These are phyloP conservation scores for Yamadazyma conglobata DNA, from an alignment of 1,139 yeast species.

Conservation along the genomic window DNA sequence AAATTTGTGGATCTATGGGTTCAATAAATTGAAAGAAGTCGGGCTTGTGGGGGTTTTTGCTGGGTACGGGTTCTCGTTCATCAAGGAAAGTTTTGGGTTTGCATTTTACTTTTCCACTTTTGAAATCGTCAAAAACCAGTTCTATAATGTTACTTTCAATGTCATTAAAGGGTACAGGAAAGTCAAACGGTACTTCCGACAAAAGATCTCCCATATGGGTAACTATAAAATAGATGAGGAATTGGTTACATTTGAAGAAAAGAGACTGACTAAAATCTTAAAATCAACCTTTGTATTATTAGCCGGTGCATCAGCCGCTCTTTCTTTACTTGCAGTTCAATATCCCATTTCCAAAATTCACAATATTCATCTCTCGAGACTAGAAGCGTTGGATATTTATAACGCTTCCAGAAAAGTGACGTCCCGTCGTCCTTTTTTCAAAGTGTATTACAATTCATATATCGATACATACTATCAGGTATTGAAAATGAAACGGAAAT, in stretches of 20 bases:
- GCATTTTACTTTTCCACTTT: conserved; percentile 83
- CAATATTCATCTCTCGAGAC: conserved; percentile 69
- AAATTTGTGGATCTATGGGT: conserved; percentile 75
- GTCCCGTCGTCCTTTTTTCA: conserved; percentile 36
- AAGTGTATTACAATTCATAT: conserved; percentile 64
- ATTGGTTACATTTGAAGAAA: conserved; percentile 30
- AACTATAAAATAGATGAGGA: conserved; percentile 29
- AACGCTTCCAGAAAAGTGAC: conserved; percentile 37
- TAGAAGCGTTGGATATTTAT: conserved; percentile 75
- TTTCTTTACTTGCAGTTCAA: conserved; percentile 70
- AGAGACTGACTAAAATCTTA: conserved; percentile 47
- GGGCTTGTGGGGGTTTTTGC: conserved; percentile 88
- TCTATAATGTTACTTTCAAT: conserved; percentile 55
- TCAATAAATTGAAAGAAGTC: conserved; percentile 62
- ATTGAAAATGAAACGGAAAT: conserved; percentile 48
- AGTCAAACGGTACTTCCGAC: conserved; percentile 19
- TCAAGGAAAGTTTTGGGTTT: conserved; percentile 83
- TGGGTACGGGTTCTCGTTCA: conserved; percentile 71
- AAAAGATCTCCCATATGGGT: conserved; percentile 19
- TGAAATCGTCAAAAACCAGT: conserved; percentile 74
- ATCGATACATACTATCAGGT: conserved; percentile 67
- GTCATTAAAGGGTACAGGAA: conserved; percentile 47
- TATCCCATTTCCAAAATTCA: conserved; percentile 82
- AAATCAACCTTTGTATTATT: conserved; percentile 69
- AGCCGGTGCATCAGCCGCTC: conserved; percentile 91